A percentile compares a stretch with the other conserved stretches of the same genome.
phyloP scores from a whole-genome alignment of 306 rosid genomes.

The Glycine tomentella region DNA sequence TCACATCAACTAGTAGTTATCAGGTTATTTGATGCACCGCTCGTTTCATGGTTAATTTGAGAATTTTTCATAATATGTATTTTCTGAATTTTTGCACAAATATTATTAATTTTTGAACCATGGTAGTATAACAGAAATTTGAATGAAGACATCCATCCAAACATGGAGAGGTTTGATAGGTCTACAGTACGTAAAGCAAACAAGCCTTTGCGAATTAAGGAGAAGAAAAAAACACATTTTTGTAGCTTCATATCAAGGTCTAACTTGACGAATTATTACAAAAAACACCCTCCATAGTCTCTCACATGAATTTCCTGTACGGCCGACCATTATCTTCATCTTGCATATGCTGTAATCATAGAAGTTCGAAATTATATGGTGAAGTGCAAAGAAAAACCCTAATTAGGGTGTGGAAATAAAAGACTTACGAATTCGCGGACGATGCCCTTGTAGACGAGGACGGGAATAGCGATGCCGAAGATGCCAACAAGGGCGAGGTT shows the following conservation, averaged over 20 bases:
- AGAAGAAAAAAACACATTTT: conserved; percentile 10
- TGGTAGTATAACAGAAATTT: conserved; percentile 28
- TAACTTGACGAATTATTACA: conserved; percentile 51
- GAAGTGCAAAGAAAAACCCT: not conserved
- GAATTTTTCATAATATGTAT: too few species aligned
- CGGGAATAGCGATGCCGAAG: conserved; percentile 88
- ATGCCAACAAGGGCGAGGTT: conserved; percentile 81
- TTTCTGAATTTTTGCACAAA: not conserved
- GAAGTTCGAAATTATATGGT: not conserved
- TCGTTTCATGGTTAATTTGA: conserved; percentile 6
- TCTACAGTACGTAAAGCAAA: conserved; percentile 13
- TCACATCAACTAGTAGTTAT: too few species aligned
- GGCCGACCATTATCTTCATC: conserved; percentile 93
- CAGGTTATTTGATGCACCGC: not conserved
- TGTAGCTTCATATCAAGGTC: conserved; percentile 46
- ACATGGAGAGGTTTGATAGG: conserved; percentile 24
- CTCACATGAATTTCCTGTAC: conserved; percentile 81
- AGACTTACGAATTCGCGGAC: conserved; percentile 80
- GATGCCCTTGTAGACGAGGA: conserved; percentile 87
- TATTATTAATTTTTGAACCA: conserved; percentile 40
- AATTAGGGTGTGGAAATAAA: too few species aligned
- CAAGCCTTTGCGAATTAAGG: conserved; percentile 35
- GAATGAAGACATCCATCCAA: conserved; percentile 10
- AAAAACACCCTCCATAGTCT: conserved; percentile 37
- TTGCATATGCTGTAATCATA: conserved; percentile 81